phyloP scores from a whole-genome alignment of 805 yeast species.

The Hanseniaspora lindneri region DNA sequence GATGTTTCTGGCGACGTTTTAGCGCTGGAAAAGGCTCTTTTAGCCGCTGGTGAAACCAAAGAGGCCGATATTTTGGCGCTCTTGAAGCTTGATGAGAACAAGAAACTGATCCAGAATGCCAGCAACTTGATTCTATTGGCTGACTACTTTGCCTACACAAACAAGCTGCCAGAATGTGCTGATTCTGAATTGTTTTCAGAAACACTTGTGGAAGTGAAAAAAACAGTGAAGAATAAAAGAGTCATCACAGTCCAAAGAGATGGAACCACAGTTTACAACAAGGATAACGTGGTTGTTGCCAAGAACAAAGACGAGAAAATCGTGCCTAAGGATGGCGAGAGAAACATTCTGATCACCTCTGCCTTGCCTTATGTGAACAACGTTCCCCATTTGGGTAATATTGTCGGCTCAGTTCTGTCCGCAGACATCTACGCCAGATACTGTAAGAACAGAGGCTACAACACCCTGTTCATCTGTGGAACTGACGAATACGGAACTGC shows the following conservation, averaged over 20 bases:
- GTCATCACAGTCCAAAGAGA: conserved; percentile 22
- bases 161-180: conserved; percentile 23
- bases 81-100: conserved; percentile 17
- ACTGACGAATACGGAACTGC: conserved; percentile 99
- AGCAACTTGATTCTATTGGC: conserved; percentile 50
- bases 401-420: conserved; percentile 83
- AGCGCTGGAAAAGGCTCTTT: conserved; percentile 20
- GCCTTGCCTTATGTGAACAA: conserved; percentile 97
- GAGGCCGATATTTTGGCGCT: conserved; percentile 26
- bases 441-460: conserved; percentile 77
- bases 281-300: conserved; percentile 23
- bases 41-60: conserved; percentile 30
- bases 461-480: conserved; percentile 81
- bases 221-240: conserved; percentile 36
- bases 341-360: conserved; percentile 81
- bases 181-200: conserved; percentile 31
- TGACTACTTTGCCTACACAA: conserved; percentile 38
- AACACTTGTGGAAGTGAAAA: conserved; percentile 38
- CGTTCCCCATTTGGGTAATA: conserved; percentile 96
- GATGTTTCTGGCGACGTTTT: conserved; percentile 27
- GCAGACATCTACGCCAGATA: conserved; percentile 92
- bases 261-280: conserved; percentile 33
- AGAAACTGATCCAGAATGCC: conserved; percentile 28
- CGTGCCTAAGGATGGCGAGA: conserved; percentile 57
- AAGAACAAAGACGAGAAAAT: conserved; percentile 31